Base-by-base conservation (phyloP, 345 rosid genomes). In the Streptanthus diversifolius region DNA sequence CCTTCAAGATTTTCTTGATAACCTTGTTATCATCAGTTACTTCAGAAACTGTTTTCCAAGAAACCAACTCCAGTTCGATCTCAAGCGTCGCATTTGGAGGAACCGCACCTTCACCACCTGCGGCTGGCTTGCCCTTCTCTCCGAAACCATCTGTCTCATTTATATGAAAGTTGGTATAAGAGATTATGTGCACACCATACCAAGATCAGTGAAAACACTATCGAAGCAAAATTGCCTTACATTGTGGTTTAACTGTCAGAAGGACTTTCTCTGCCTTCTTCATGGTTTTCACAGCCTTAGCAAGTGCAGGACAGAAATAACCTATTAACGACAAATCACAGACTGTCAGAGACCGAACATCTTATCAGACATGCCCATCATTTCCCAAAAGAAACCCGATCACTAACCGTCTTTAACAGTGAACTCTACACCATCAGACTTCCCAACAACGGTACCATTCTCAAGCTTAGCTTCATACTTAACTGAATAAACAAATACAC, bases 231-330 rank as follows among this genome's bases (percentile, higher is more conserved):
- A 18, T 2, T 5, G 2, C 36, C 80, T 71, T 71, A 77, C 80
- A 77, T 71, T 77, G 80, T 39, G 80, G 80, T 17, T 88, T 95
- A 73, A 91, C 98, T 3, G 96, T 81, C 6, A 91, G 80, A 18
- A 90, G 81, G 1, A 83, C 96, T 36, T 83, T 95, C 58, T 95
- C 97, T 3, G 84, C 90, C 71, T 83, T 90, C 69, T 95, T 95
- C 99, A 95, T 91, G 47, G 98, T 90, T 82, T 91, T 90, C 48
- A 91, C 90, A 49, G 97, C 95, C 70, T 60, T 87, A 0, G 90
- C 49, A 70, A 95, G 51, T 1, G 98, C 98, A 27, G 93, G 98
- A 56, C 96, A 95, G 77, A 95, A 90, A 71, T 84, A 76, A 66
- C 96, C 97, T 93, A 47, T 56, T 27, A 32, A 62, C 3, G 10